These are phyloP conservation scores for Maudiozyma turicensis DNA, from an alignment of 805 yeast genomes.

Conservation along the genomic window DNA sequence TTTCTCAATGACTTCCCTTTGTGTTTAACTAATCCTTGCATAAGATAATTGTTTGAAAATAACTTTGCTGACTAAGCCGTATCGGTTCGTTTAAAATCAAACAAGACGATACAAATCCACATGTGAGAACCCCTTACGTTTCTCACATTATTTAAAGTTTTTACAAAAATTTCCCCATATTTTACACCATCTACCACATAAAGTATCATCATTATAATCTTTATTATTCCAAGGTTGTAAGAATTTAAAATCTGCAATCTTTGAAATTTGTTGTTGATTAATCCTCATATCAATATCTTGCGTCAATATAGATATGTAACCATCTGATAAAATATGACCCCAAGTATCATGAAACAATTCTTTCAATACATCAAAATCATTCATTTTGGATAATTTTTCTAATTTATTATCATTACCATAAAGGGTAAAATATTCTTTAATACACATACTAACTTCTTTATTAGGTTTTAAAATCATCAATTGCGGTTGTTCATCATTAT, in stretches of 20 bases:
- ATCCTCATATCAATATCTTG: neutral
- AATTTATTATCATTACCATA: conserved; percentile 18
- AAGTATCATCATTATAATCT: conserved; percentile 2
- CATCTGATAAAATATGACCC: conserved; percentile 22
- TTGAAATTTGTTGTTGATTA: conserved; percentile 2
- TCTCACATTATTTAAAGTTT: neutral
- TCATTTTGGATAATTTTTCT: conserved; percentile 8
- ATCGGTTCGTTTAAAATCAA: too few relatives aligned
- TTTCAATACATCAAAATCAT: conserved; percentile 18
- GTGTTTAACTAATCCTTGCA: too few relatives aligned
- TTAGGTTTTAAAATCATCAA: conserved; percentile 23
- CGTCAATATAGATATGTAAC: conserved; percentile 7
- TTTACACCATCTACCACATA: conserved; percentile 12
- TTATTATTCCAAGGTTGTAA: conserved; percentile 21
- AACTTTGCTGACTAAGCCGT: too few relatives aligned
- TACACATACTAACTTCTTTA: conserved; percentile 24
- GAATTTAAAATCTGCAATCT: conserved; percentile 17
- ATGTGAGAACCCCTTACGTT: neutral
- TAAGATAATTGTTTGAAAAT: too few relatives aligned
- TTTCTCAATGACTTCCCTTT: too few relatives aligned
- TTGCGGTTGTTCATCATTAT: conserved; percentile 10
- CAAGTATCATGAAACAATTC: conserved; percentile 26
- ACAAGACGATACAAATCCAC: neutral
- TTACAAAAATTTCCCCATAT: conserved; percentile 14
- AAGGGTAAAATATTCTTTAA: conserved; percentile 26